Evolutionary conservation across 139 green algal genomes (phyloP).

Genomic region (Picochlorum sp.): DNA sequence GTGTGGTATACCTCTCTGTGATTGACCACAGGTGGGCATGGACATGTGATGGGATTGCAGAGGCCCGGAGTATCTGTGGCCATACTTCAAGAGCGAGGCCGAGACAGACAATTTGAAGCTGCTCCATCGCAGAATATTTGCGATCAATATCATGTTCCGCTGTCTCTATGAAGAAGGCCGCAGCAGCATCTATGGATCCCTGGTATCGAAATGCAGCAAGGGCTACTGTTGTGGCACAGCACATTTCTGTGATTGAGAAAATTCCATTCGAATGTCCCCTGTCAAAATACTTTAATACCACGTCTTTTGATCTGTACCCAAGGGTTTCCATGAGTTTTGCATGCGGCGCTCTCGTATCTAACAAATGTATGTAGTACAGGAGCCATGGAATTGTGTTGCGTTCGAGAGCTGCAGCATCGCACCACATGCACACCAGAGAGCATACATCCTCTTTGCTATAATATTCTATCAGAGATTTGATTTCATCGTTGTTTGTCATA

Average conservation of each 20-base stretch:
- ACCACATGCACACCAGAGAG: constrained; percentile 3
- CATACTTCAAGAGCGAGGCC: too few species aligned
- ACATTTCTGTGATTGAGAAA: not conserved
- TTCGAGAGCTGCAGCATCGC: not conserved
- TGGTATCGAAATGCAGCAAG: not conserved
- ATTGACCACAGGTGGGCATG: too few species aligned
- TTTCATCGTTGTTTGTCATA: not conserved
- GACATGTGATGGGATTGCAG: too few species aligned
- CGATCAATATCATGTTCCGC: too few species aligned
- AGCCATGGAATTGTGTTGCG: not conserved
- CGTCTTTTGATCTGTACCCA: not conserved
- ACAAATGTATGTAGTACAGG: not conserved
- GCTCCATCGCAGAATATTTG: too few species aligned
- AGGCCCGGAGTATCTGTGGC: too few species aligned
- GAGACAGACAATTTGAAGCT: too few species aligned
- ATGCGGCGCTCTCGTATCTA: not conserved
- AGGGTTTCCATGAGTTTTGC: not conserved
- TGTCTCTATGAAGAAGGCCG: not conserved
- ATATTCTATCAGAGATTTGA: not conserved
- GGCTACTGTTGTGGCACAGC: not conserved
- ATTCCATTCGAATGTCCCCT: not conserved
- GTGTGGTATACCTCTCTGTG: too few species aligned
- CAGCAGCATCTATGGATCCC: not conserved
- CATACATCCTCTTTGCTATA: not conserved
- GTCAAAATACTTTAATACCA: not conserved